Evolutionary conservation across 2,329 filamentous ascomycete genomes (phyloP).

Genomic region (Monilinia vaccinii-corymbosi): DNA sequence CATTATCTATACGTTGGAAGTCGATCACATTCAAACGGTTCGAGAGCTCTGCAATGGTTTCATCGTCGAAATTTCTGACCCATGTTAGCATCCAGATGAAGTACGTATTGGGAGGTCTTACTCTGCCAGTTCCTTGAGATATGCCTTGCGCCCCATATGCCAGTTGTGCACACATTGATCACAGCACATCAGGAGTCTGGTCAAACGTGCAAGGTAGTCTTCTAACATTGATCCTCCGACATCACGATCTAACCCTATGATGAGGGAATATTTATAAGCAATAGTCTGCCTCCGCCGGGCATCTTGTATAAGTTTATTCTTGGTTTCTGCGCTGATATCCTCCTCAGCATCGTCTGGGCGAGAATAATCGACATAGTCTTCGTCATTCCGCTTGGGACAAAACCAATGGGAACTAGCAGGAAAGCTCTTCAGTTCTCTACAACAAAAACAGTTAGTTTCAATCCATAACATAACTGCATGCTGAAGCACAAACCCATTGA

Average conservation of each 20-base stretch:
- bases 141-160: conserved; percentile 57
- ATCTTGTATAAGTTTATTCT: conserved; percentile 44
- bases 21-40: conserved; percentile 51
- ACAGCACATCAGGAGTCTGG: conserved; percentile 52
- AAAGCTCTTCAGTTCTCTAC: conserved; percentile 27
- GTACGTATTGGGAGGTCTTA: conserved; percentile 31
- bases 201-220: conserved; percentile 49
- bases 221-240: conserved; percentile 48
- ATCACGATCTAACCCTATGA: conserved; percentile 57
- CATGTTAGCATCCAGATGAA: conserved; percentile 10
- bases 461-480: not conserved
- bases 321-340: conserved; percentile 41
- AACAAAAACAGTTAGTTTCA: conserved; percentile 6
- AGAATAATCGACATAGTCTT: conserved; percentile 57
- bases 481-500: conserved; percentile 21
- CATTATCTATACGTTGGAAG: conserved; percentile 50
- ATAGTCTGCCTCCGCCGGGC: conserved; percentile 48
- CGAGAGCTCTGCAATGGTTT: conserved; percentile 42
- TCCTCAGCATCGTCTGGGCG: conserved; percentile 39
- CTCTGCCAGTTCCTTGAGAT: conserved; percentile 54
- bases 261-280: conserved; percentile 58
- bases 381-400: conserved; percentile 54
- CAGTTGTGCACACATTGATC: conserved; percentile 65
- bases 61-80: conserved; percentile 35
- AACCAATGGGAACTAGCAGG: conserved; percentile 49